phyloP scores from a whole-genome alignment of 768 basidiomycete genomes.

The Psilocybe cubensis region DNA sequence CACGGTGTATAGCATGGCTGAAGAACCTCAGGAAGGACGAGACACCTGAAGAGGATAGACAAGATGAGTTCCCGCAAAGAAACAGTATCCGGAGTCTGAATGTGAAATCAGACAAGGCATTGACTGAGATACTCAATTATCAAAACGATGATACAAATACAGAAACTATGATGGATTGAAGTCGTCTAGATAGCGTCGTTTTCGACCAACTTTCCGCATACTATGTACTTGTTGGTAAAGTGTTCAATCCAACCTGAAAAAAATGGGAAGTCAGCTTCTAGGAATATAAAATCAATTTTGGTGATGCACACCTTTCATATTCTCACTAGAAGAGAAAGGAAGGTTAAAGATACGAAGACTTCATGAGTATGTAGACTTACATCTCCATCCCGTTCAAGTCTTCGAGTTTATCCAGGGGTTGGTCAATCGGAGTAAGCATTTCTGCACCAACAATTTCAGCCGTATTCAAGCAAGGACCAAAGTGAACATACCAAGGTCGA shows the following conservation, averaged over 20 bases:
- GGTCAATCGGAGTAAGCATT: conserved; percentile 88
- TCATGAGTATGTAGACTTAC: conserved; percentile 48
- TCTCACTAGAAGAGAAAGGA: conserved; percentile 59
- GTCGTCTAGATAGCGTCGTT: conserved; percentile 56
- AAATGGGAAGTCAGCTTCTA: conserved; percentile 10
- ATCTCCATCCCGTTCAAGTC: conserved; percentile 83
- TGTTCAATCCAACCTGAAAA: conserved; percentile 88
- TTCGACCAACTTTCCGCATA: conserved; percentile 88
- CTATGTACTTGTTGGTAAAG: conserved; percentile 90
- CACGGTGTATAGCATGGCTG: conserved; percentile 17
- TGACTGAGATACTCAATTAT: conserved; percentile 2
- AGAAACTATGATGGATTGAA: conserved; percentile 9
- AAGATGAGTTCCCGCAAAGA: neutral
- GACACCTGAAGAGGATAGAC: neutral
- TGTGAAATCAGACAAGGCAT: neutral
- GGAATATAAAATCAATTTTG: neutral
- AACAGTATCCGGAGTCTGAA: neutral
- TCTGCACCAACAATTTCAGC: conserved; percentile 45
- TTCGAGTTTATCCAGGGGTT: conserved; percentile 81
- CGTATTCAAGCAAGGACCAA: neutral
- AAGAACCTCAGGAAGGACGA: conserved; percentile 6
- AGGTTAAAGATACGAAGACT: conserved; percentile 9
- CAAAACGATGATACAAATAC: conserved; percentile 16
- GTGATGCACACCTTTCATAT: conserved; percentile 76
- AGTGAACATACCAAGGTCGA: conserved; percentile 72